Evolutionary conservation across 2,329 filamentous ascomycete species (phyloP).

Genomic region (Xylaria hypoxylon): DNA sequence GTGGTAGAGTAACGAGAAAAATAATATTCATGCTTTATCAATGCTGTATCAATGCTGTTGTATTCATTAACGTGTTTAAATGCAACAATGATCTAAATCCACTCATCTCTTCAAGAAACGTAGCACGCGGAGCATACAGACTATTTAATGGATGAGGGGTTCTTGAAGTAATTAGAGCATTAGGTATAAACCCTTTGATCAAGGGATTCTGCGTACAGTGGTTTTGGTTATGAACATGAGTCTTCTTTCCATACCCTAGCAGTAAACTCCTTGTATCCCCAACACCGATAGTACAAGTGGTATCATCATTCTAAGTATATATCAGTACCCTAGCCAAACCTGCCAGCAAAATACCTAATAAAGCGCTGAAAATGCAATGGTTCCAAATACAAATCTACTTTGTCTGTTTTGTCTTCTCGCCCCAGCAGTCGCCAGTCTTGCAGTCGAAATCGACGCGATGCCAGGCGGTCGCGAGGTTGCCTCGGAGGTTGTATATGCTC

Average conservation of each 20-base stretch:
- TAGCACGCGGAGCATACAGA: not conserved
- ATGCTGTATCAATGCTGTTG: not conserved
- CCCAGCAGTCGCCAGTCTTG: slow-evolving; percentile 32
- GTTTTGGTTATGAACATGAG: not conserved
- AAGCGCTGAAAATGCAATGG: not conserved
- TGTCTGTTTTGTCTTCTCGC: slow-evolving; percentile 19
- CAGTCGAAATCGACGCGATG: slow-evolving; percentile 62
- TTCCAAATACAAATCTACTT: slow-evolving; percentile 13
- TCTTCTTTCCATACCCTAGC: not conserved
- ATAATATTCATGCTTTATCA: not conserved
- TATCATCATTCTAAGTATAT: slow-evolving; percentile 26
- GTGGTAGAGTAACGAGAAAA: not conserved
- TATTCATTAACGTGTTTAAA: too few species aligned
- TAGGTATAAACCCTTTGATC: not conserved
- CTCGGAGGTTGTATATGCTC: slow-evolving; percentile 72
- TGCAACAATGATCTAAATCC: too few species aligned
- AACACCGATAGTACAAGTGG: slow-evolving; percentile 19
- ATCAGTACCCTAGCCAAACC: not conserved
- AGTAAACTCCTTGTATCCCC: slow-evolving; percentile 9
- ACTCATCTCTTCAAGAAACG: too few species aligned
- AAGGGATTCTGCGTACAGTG: too few species aligned
- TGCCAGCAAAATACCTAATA: not conserved
- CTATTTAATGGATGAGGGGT: not conserved
- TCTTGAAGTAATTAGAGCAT: not conserved
- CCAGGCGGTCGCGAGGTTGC: slow-evolving; percentile 76